Evolutionary conservation across 2,329 filamentous ascomycete species (phyloP), one percentile per base, ranked within the genome.

Genomic region (Chaetomium globosum): DNA sequence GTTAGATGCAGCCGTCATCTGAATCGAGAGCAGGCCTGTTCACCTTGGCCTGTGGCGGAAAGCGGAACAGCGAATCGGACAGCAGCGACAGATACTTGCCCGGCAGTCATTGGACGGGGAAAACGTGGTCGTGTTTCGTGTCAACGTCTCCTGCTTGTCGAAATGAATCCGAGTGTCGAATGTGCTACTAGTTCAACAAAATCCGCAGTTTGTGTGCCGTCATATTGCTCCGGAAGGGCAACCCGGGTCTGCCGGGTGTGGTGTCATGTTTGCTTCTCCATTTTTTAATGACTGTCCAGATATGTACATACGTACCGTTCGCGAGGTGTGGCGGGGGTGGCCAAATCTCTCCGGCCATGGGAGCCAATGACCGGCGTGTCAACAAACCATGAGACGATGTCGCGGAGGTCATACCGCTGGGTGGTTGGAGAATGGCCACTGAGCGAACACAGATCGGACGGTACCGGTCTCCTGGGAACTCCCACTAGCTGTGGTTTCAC

Each of bases 391-490:
- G 28, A 13, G 6, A 43, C 9, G n/a, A 4, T 43, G 28, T 3
- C n/a, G 26, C 28, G 43, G 19, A 30, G 36, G 13, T 6, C 23
- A 13, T 33, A 28, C 2, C 12, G 12, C 6, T n/a, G 48, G n/a
- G 21, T 23, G 26, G 28, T 7, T 33, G 19, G n/a, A 19, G 36
- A n/a, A 33, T 43, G 6, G 13, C 21, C n/a, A 10, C 36, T 30
- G 33, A 6, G 26, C 43, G 39, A 26, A 60, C 59, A 60, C 43
- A 46, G 10, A 33, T 39, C 60, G 23, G 43, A 36, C 63, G 48
- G 63, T 67, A 65, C 66, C 68, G 63, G 57, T 46, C 61, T 13
- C 51, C 36, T 26, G 68, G 64, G 63, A 65, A 49, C 56, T 36
- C 62, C 59, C 16, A 26, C n/a, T 54, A 39, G 59, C 9, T 26